Evolutionary conservation across 495 filamentous ascomycete species (phyloP).

Genomic region (Hypoxylon perforatum): DNA sequence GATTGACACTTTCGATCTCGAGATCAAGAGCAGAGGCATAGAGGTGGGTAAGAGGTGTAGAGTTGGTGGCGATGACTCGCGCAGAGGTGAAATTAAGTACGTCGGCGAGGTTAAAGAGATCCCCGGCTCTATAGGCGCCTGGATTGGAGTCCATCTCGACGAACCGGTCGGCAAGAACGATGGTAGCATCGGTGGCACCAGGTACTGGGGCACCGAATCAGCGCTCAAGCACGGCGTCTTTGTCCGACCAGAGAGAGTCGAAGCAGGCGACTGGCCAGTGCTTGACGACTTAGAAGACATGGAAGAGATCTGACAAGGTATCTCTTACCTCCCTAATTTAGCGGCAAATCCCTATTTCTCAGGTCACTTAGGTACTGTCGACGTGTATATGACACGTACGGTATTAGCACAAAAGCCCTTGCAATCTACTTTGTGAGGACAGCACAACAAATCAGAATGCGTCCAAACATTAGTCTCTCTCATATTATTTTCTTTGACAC

Average conservation of each 20-base stretch:
- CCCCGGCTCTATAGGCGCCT: constrained; percentile 74
- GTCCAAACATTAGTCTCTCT: too few species aligned
- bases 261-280: constrained; percentile 86
- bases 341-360: background rate
- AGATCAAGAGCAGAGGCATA: constrained; percentile 75
- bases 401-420: too few species aligned
- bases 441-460: too few species aligned
- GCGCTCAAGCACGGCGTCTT: constrained; percentile 80
- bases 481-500: too few species aligned
- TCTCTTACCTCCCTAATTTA: background rate
- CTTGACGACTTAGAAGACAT: constrained; percentile 82
- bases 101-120: constrained; percentile 86
- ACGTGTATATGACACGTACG: too few species aligned
- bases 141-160: constrained; percentile 87
- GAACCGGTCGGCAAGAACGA: constrained; percentile 93
- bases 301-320: constrained; percentile 77
- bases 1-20: constrained; percentile 69
- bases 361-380: background rate
- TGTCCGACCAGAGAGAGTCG: constrained; percentile 88
- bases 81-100: constrained; percentile 85
- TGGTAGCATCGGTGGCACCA: constrained; percentile 78
- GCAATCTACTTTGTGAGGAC: too few species aligned
- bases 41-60: constrained; percentile 71
- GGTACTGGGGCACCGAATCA: constrained; percentile 78
- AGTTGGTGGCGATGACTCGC: constrained; percentile 71